Evolutionary conservation across 768 basidiomycete genomes (phyloP).

Genomic region (Phaffia australis): DNA sequence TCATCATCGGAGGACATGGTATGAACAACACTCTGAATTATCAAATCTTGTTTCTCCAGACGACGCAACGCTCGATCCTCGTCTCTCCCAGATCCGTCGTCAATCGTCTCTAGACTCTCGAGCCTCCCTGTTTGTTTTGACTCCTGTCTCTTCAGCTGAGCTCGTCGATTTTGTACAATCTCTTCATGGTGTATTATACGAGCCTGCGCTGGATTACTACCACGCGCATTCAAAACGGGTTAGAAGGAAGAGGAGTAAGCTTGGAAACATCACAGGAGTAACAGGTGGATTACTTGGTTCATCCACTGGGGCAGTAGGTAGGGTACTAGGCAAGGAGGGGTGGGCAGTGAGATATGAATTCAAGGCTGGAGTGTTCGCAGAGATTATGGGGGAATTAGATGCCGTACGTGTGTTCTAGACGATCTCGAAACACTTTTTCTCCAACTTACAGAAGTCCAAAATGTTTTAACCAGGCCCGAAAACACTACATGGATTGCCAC

Average conservation of each 20-base stretch:
- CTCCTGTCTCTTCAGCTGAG: slow-evolving; percentile 77
- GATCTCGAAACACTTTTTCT: background rate
- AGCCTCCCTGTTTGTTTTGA: slow-evolving; percentile 86
- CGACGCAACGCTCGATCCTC: slow-evolving; percentile 66
- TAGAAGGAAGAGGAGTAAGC: slow-evolving; percentile 65
- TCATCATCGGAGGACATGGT: background rate
- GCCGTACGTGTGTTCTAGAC: slow-evolving; percentile 51
- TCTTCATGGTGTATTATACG: slow-evolving; percentile 77
- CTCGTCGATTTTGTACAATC: slow-evolving; percentile 79
- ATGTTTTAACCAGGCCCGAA: background rate
- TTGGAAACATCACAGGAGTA: slow-evolving; percentile 32
- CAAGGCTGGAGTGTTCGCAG: slow-evolving; percentile 93
- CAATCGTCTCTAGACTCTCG: slow-evolving; percentile 82
- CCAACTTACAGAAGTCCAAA: too few species aligned
- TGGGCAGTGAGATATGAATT: slow-evolving; percentile 97
- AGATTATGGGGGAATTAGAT: slow-evolving; percentile 85
- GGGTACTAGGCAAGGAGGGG: slow-evolving; percentile 67
- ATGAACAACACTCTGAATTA: background rate
- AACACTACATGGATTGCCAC: slow-evolving; percentile 87
- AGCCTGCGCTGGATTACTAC: slow-evolving; percentile 86
- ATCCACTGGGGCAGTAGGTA: slow-evolving; percentile 36
- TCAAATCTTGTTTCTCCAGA: slow-evolving; percentile 44
- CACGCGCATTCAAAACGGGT: slow-evolving; percentile 78
- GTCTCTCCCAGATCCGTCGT: slow-evolving; percentile 75
- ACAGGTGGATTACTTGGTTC: slow-evolving; percentile 27